A percentile compares a stretch with the other conserved stretches of the same genome.
These are phyloP conservation scores for Ophiostoma perfectum DNA, from an alignment of 2,329 filamentous ascomycete genomes.

Conservation along the genomic window DNA sequence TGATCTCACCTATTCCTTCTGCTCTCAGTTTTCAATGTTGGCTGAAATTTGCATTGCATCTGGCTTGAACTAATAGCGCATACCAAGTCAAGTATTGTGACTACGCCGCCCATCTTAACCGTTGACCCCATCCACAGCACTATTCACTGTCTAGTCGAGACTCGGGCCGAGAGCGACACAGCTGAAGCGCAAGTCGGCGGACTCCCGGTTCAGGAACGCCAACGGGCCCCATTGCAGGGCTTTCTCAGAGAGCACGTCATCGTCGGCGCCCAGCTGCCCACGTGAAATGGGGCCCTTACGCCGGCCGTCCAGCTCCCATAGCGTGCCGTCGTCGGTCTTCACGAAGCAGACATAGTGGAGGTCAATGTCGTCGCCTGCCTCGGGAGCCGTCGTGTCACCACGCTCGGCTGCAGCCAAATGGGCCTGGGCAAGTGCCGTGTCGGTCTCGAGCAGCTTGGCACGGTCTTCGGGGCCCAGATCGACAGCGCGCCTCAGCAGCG, in stretches of 20 bases:
- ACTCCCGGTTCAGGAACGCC: constrained; percentile 51
- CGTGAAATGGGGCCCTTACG: constrained; percentile 52
- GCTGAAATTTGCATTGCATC: not conserved
- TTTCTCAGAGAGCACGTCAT: constrained; percentile 69
- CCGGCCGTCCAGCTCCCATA: constrained; percentile 58
- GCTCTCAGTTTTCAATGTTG: too few relatives aligned
- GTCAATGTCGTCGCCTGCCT: constrained; percentile 76
- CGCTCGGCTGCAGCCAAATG: constrained; percentile 70
- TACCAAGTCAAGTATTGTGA: not conserved
- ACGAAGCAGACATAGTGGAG: constrained; percentile 96
- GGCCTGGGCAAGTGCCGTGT: constrained; percentile 66
- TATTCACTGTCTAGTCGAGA: constrained; percentile 38
- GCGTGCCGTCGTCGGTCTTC: constrained; percentile 59
- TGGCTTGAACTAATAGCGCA: not conserved
- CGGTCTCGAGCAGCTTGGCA: constrained; percentile 70
- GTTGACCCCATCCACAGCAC: not conserved
- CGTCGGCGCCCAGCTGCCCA: constrained; percentile 51
- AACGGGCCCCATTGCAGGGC: constrained; percentile 65
- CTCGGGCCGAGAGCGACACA: constrained; percentile 52
- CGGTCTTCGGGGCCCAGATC: constrained; percentile 61
- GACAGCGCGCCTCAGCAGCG: constrained; percentile 63
- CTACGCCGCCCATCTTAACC: not conserved
- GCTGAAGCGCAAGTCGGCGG: constrained; percentile 53
- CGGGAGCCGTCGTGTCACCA: constrained; percentile 74
- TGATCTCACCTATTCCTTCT: too few relatives aligned